Evolutionary conservation across 2,329 filamentous ascomycete genomes (phyloP).

Genomic region (Emericellopsis atlantica): DNA sequence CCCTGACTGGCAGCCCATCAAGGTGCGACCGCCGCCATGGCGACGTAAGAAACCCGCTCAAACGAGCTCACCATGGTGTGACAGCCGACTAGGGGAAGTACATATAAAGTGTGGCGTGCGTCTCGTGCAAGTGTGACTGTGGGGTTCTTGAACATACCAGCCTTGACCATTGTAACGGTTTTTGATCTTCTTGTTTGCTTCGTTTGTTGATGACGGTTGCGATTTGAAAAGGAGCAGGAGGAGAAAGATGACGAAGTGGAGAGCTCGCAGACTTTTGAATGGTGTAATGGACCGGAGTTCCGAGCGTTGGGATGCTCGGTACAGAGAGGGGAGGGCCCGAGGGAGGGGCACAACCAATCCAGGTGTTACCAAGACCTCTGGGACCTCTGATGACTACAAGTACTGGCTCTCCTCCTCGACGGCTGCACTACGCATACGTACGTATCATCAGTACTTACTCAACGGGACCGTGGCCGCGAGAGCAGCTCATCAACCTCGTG

Average conservation of each 20-base stretch:
- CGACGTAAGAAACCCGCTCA: slow-evolving; percentile 41
- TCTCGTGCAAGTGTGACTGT: slow-evolving; percentile 5
- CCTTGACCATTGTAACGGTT: slow-evolving; percentile 92
- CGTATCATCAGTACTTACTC: too few species aligned
- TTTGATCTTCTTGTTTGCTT: slow-evolving; percentile 14
- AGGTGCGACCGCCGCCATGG: slow-evolving; percentile 1
- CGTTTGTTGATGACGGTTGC: neutral
- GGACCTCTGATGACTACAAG: too few species aligned
- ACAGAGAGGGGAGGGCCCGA: neutral
- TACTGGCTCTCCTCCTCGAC: too few species aligned
- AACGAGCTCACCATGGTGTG: slow-evolving; percentile 31
- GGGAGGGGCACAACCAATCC: too few species aligned
- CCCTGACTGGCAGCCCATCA: slow-evolving; percentile 1
- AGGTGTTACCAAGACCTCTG: too few species aligned
- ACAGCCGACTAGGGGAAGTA: slow-evolving; percentile 5
- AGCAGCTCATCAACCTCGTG: too few species aligned
- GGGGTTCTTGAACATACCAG: slow-evolving; percentile 50
- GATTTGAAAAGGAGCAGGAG: neutral
- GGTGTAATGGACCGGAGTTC: slow-evolving; percentile 2
- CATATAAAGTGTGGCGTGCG: slow-evolving; percentile 8
- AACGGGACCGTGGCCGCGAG: too few species aligned
- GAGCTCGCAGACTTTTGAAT: slow-evolving; percentile 1
- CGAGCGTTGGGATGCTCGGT: neutral
- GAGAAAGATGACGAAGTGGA: neutral
- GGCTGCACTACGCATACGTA: too few species aligned